Base-by-base conservation (phyloP, 2,329 filamentous ascomycete species). In the Cladosporium sp. region DNA sequence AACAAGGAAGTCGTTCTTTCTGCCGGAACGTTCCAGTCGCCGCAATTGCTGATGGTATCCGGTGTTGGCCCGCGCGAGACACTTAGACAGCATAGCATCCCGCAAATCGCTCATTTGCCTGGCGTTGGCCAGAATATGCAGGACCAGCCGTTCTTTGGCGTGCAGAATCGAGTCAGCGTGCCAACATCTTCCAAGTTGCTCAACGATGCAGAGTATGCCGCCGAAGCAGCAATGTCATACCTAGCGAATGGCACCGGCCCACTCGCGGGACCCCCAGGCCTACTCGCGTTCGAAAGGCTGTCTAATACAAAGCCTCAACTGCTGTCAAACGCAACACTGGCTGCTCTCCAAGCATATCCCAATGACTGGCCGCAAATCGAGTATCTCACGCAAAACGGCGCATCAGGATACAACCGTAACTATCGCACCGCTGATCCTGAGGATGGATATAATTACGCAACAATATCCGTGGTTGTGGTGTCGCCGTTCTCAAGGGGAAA, bases 1-100 rank as follows among this genome's bases (percentile, higher is more conserved):
- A 63, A 56, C 7, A 68, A 69, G 35, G 72, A 75, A 55, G 68
- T 74, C 19, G 71, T 76, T 20, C 49, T 75, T 1, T 71, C 71
- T 0, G 71, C 70, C 1, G 72, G 72, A 16, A 62, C 64, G 1
- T 72, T 72, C 51, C 68, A 70, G 32, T 71, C 67, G 1, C 72
- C 71, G 0, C 70, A 73, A 46, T 57, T 66, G 1, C 43, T 65
- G n/a, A 62, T 62, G 61, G 53, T 66, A 1, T 64, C 61, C 15
- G 64, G 62, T n/a, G 53, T 64, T 40, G 57, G 59, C 7, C 56
- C 57, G 12, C 63, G 61, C 0, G 60, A 62, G 3, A 59, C 61
- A 2, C 57, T 72, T n/a, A 46, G 57, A 15, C 33, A 59, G 7
- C 54, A 62, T 25, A 53, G 53, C 9, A 70, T 72, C 40, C 53